Conservation (phyloP, 2,329 filamentous ascomycete species). For the Neospermospora avenae region DNA sequence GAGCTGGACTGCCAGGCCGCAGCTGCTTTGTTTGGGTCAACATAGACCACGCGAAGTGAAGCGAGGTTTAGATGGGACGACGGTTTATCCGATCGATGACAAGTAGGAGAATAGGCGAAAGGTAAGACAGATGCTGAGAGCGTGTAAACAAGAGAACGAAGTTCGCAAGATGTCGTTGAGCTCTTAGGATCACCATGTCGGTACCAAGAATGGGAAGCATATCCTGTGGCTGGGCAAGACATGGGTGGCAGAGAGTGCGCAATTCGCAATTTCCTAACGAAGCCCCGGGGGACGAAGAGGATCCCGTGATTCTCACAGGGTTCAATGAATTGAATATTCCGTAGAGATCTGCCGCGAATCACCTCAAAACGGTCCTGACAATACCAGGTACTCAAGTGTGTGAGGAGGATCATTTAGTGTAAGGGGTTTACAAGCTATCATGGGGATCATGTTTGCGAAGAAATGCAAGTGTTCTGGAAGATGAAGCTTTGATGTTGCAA, state of each 20-base stretch:
- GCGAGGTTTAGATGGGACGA: slow-evolving; percentile 4
- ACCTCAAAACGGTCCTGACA: background rate
- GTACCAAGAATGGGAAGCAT: slow-evolving; percentile 1
- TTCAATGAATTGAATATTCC: background rate
- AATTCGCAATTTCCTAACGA: background rate
- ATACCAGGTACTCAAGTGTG: too few species aligned
- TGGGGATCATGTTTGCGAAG: background rate
- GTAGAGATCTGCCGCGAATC: background rate
- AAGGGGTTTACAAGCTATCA: background rate
- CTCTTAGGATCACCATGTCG: background rate
- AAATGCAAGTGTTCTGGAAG: background rate
- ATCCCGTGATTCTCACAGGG: slow-evolving; percentile 7
- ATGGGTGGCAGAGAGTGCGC: background rate
- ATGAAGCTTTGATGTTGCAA: background rate
- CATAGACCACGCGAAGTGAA: background rate
- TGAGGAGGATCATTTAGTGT: too few species aligned
- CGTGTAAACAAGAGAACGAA: background rate
- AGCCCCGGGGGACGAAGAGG: background rate
- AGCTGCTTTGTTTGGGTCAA: slow-evolving; percentile 14
- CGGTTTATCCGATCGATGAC: background rate
- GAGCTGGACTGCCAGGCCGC: slow-evolving; percentile 2
- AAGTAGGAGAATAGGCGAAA: background rate
- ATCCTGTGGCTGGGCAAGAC: slow-evolving; percentile 2
- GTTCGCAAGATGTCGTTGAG: background rate
- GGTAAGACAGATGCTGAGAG: background rate